Base-by-base conservation (phyloP, 2,329 filamentous ascomycete genomes). In the Claviceps lovelessii region DNA sequence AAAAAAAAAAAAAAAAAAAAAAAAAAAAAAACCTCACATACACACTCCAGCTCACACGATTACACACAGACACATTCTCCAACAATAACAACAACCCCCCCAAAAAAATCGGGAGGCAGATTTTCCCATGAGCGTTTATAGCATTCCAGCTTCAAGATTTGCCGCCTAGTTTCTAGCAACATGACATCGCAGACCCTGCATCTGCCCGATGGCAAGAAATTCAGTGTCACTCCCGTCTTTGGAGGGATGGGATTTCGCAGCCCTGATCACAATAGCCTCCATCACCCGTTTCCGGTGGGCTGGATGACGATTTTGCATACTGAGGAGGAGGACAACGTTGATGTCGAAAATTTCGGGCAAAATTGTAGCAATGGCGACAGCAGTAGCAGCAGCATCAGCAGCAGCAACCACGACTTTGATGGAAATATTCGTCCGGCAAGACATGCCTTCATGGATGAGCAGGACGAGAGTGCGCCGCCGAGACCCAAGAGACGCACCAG, bases 161-260 rank as follows among this genome's bases (percentile, higher is more conserved):
- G 13, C 37, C 4, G 37, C 13, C 11, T 13, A 39, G 37, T 5
- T 39, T 17, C 39, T n/a, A 41, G 39, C 5, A 41, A 4, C 11
- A 73, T 72, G 71, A 58, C 67, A 50, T 67, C 69, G 44, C 66
- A 72, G 56, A 67, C 79, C 49, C 75, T 90, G 57, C 80, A 86
- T 68, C 76, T 97, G 61, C 91, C 91, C 50, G 94, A 96, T 71
- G 91, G 90, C 64, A 88, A 93, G 71, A 84, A 78, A 59, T 79
- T 93, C 64, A 85, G 84, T 3, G 86, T 95, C 37, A 83, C 82
- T 15, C 87, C 90, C 0, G 88, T 95, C 31, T 96, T 95, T 67
- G 89, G 87, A n/a, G 91, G 91, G 37, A 77, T 93, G 55, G 88
- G 85, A 63, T 96, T 96, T 81, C 93, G 90, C 68, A 81, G 84